These are phyloP conservation scores for Aspergillus udagawae DNA, from an alignment of 2,329 filamentous ascomycete species.

Conservation along the genomic window DNA sequence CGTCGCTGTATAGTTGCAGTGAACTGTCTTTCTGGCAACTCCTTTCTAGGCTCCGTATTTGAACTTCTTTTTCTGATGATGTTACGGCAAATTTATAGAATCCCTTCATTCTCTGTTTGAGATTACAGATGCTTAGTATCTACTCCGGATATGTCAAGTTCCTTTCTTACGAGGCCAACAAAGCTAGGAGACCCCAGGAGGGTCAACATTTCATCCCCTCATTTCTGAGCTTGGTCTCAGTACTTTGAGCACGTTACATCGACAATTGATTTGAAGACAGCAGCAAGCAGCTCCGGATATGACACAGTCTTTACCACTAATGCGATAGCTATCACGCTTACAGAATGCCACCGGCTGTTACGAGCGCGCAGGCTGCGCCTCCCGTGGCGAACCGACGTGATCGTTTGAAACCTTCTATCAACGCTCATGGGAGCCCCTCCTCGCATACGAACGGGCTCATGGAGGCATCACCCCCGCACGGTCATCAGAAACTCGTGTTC, in stretches of 20 bases:
- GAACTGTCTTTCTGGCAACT: not conserved
- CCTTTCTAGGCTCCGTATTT: not conserved
- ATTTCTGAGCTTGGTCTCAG: constrained; percentile 18
- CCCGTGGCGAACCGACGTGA: constrained; percentile 23
- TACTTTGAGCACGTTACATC: not conserved
- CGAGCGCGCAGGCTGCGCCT: constrained; percentile 19
- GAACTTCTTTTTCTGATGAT: not conserved
- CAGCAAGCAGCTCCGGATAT: constrained; percentile 3
- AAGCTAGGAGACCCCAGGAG: constrained; percentile 24
- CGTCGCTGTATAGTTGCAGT: not conserved
- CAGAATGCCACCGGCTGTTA: constrained; percentile 16
- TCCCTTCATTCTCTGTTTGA: constrained; percentile 1
- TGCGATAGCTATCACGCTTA: constrained; percentile 7
- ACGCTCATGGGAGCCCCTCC: constrained; percentile 17
- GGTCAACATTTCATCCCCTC: constrained; percentile 20
- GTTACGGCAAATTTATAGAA: constrained; percentile 5
- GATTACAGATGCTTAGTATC: constrained; percentile 7
- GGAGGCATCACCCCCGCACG: constrained; percentile 20
- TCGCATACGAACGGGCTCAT: constrained; percentile 15
- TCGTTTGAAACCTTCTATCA: constrained; percentile 20
- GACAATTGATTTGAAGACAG: not conserved
- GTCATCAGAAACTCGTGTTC: constrained; percentile 58
- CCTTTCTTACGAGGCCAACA: constrained; percentile 17
- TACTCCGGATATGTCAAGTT: constrained; percentile 25
- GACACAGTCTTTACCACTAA: constrained; percentile 1